phyloP scores from a whole-genome alignment of 305 asterid genomes.

The Solanum hybrid region DNA sequence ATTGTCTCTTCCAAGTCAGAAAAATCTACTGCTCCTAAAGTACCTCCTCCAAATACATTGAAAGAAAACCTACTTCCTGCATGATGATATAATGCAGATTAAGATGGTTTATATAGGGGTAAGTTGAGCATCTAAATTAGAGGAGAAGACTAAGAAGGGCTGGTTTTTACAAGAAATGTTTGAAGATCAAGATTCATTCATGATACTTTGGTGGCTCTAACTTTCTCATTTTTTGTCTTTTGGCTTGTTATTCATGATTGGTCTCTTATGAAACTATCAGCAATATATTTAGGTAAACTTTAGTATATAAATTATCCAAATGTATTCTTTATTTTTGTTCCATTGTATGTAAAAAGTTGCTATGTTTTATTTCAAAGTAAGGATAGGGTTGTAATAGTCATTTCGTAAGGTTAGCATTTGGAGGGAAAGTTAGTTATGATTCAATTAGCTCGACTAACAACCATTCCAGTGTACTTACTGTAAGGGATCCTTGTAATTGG shows the following conservation, averaged over 20 bases:
- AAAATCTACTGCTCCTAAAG: slow-evolving; percentile 33
- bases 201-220: not conserved
- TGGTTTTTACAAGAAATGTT: not conserved
- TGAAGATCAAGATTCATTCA: slow-evolving; percentile 1
- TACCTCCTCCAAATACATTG: slow-evolving; percentile 26
- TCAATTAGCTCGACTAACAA: not conserved
- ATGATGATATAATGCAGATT: not conserved
- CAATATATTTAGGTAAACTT: not conserved
- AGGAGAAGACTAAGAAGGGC: not conserved
- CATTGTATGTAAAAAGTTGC: not conserved
- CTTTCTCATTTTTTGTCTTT: not conserved
- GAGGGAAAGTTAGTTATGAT: not conserved
- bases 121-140: not conserved
- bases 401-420: not conserved
- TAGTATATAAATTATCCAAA: not conserved
- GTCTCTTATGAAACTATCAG: not conserved
- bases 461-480: not conserved
- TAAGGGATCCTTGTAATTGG: not conserved
- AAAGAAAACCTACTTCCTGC: slow-evolving; percentile 41
- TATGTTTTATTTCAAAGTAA: not conserved
- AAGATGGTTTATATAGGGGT: not conserved
- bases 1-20: slow-evolving; percentile 60
- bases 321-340: not conserved
- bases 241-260: not conserved
- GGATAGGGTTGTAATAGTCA: not conserved